Evolutionary conservation across 2,329 filamentous ascomycete genomes (phyloP).

Genomic region (Lachnellula cervina): DNA sequence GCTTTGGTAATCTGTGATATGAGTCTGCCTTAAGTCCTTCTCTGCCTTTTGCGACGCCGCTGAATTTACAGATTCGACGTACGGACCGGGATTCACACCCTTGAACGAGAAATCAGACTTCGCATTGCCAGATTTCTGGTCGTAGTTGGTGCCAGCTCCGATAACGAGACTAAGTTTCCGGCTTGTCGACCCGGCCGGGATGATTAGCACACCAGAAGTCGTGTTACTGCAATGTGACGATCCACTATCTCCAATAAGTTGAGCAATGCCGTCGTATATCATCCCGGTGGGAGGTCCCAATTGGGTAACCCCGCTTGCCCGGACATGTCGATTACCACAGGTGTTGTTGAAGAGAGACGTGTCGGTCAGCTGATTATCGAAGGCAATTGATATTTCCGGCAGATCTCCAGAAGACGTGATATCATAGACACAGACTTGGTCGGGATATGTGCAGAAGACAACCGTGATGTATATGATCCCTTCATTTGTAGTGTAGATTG

Average conservation of each 20-base stretch:
- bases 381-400: constrained; percentile 36
- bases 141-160: constrained; percentile 45
- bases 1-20: constrained; percentile 39
- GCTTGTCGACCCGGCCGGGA: constrained; percentile 25
- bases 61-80: constrained; percentile 34
- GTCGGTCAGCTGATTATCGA: constrained; percentile 39
- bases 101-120: constrained; percentile 42
- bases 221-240: constrained; percentile 15
- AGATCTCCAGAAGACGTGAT: constrained; percentile 27
- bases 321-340: constrained; percentile 32
- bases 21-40: constrained; percentile 30
- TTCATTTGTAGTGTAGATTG: constrained; percentile 33
- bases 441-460: constrained; percentile 42
- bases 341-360: constrained; percentile 26
- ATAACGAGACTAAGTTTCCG: constrained; percentile 38
- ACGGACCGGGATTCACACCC: constrained; percentile 40
- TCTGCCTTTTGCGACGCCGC: constrained; percentile 33
- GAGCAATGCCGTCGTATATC: constrained; percentile 38
- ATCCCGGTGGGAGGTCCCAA: constrained; percentile 39
- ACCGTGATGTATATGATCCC: constrained; percentile 31
- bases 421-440: constrained; percentile 33
- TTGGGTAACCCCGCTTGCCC: constrained; percentile 36
- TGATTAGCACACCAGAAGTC: constrained; percentile 26
- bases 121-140: constrained; percentile 43
- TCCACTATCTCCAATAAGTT: constrained; percentile 21